These are phyloP conservation scores for Flaveria floridana DNA, from an alignment of 140 eudicot genomes.

Conservation along the genomic window DNA sequence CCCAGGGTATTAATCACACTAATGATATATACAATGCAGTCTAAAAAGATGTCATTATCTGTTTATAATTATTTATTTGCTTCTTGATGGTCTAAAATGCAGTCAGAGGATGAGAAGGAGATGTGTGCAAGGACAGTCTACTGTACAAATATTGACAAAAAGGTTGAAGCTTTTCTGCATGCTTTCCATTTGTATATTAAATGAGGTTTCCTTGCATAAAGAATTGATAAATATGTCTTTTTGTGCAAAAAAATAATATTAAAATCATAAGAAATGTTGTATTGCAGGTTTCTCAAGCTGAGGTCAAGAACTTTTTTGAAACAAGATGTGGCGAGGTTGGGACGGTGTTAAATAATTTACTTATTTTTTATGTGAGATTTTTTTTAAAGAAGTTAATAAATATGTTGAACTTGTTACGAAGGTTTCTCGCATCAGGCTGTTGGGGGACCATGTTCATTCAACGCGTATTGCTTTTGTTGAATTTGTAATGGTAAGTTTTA, in stretches of 20 bases:
- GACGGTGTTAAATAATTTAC: not conserved
- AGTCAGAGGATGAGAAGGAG: conserved; percentile 99
- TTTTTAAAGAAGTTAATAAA: not conserved
- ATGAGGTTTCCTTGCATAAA: not conserved
- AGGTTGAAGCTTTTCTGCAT: conserved; percentile 41
- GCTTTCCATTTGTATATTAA: not conserved
- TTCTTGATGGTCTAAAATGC: conserved; percentile 25
- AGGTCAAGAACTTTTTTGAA: conserved; percentile 85
- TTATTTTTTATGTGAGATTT: not conserved
- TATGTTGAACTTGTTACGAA: conserved; percentile 26
- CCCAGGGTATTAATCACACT: conserved; percentile 62
- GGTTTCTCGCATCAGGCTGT: conserved; percentile 96
- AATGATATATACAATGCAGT: not conserved
- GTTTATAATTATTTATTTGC: conserved; percentile 1
- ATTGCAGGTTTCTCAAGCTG: conserved; percentile 76
- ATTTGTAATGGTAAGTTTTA: conserved; percentile 59
- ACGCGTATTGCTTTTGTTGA: conserved; percentile 98
- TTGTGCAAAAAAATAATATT: conserved; percentile 19
- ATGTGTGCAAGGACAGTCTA: conserved; percentile 98
- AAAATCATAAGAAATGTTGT: not conserved
- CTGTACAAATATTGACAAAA: conserved; percentile 96
- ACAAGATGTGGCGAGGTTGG: conserved; percentile 90
- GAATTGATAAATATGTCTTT: not conserved
- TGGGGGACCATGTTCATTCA: conserved; percentile 95
- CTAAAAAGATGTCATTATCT: conserved; percentile 2